Evolutionary conservation across 345 rosid species (phyloP).

Genomic region (Dipteronia sinensis): DNA sequence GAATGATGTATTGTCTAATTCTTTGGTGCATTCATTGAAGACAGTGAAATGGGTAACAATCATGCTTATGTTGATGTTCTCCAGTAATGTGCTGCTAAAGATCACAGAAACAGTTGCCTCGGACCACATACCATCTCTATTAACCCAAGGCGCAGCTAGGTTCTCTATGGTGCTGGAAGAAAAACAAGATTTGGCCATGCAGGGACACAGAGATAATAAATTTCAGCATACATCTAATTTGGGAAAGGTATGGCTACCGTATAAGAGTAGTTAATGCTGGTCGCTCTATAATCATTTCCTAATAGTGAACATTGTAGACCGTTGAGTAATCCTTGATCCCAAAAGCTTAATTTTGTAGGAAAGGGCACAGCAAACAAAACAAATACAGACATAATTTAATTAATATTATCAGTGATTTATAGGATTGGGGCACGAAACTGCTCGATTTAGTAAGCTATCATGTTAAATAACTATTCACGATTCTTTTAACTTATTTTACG

Average conservation of each 20-base stretch:
- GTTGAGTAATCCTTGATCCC: background rate
- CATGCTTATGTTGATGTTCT: conserved; percentile 14
- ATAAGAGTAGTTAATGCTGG: background rate
- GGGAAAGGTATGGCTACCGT: conserved; percentile 34
- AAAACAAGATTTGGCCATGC: conserved; percentile 27
- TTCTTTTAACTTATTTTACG: no score
- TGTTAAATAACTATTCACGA: no score
- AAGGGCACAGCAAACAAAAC: background rate
- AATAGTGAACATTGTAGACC: background rate
- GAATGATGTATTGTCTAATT: background rate
- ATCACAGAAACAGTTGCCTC: conserved; percentile 34
- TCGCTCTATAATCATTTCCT: background rate
- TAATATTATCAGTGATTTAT: background rate
- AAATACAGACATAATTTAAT: background rate
- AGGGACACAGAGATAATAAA: conserved; percentile 27
- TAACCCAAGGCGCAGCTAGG: conserved; percentile 21
- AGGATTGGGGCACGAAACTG: background rate
- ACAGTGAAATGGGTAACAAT: conserved; percentile 2
- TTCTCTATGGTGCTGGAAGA: conserved; percentile 30
- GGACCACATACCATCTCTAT: conserved; percentile 17
- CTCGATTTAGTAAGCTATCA: no score
- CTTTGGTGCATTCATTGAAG: background rate
- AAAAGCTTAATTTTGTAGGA: background rate
- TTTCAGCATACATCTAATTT: conserved; percentile 2
- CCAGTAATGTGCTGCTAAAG: conserved; percentile 39